These are phyloP conservation scores for Russula foetens DNA, from an alignment of 768 basidiomycete species.

Conservation along the genomic window DNA sequence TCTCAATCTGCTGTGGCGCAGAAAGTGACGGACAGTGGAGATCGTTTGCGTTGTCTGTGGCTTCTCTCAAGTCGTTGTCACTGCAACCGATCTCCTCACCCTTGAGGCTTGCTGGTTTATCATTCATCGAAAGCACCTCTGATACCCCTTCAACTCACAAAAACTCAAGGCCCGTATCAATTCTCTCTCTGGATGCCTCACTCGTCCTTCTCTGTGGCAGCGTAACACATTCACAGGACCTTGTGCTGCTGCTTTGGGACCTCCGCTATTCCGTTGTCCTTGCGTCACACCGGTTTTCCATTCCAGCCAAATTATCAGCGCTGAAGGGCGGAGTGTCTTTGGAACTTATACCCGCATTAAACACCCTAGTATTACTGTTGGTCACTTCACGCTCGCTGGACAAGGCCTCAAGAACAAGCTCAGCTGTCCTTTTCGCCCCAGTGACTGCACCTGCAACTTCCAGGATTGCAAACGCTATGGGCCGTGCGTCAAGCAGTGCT, in stretches of 20 bases:
- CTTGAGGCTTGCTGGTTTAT: constrained; percentile 6
- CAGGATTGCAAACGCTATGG: constrained; percentile 56
- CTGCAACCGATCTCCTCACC: not conserved
- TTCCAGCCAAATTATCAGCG: constrained; percentile 37
- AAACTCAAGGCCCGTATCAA: constrained; percentile 25
- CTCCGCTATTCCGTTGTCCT: constrained; percentile 59
- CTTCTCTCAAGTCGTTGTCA: not conserved
- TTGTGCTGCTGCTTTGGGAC: constrained; percentile 59
- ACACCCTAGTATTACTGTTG: constrained; percentile 46
- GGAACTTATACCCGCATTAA: constrained; percentile 28
- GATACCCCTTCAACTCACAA: not conserved
- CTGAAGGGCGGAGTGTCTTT: constrained; percentile 27
- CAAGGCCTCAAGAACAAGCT: constrained; percentile 26
- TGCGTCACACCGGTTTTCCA: constrained; percentile 41
- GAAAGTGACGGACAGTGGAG: constrained; percentile 39
- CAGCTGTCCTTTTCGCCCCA: constrained; percentile 55
- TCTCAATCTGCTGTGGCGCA: constrained; percentile 21
- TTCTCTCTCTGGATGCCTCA: constrained; percentile 47
- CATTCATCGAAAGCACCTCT: constrained; percentile 8
- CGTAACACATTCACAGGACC: constrained; percentile 33
- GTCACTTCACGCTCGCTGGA: constrained; percentile 32
- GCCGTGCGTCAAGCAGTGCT: constrained; percentile 36
- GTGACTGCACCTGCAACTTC: constrained; percentile 44
- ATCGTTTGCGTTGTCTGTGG: constrained; percentile 26
- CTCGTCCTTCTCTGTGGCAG: constrained; percentile 47